A percentile compares a stretch with the other conserved stretches of the same genome.
These are phyloP conservation scores for Epichloe elymi DNA, from an alignment of 2,329 filamentous ascomycete genomes.

Conservation along the genomic window DNA sequence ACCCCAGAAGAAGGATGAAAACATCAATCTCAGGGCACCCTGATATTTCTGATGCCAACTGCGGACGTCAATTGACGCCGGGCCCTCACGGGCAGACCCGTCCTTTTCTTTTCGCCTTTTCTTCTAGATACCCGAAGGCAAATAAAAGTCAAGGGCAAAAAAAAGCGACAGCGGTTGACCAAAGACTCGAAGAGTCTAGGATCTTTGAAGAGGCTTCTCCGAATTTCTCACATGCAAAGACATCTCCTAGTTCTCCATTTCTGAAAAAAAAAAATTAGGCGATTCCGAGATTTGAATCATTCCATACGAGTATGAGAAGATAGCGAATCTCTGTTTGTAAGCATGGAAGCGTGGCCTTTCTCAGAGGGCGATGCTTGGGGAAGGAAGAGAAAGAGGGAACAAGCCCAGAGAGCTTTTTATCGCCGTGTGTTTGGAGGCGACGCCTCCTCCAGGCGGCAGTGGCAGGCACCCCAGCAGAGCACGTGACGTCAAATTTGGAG, in stretches of 20 bases:
- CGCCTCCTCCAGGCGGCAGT: background rate
- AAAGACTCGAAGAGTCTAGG: background rate
- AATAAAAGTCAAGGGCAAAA: background rate
- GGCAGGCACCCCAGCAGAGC: background rate
- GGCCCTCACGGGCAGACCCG: slow-evolving; percentile 13
- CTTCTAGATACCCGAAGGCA: background rate
- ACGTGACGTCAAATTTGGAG: slow-evolving; percentile 8
- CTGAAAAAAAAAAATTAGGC: background rate
- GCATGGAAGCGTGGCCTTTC: slow-evolving; percentile 14
- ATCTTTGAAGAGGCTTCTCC: slow-evolving; percentile 11
- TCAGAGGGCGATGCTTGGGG: slow-evolving; percentile 11
- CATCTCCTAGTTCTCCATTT: background rate
- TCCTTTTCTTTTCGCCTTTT: slow-evolving; percentile 5
- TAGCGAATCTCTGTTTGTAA: slow-evolving; percentile 9
- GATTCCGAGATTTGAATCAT: background rate
- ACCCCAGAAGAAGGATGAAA: background rate
- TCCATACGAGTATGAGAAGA: background rate
- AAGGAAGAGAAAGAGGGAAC: slow-evolving; percentile 1
- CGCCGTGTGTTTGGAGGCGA: background rate
- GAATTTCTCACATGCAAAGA: slow-evolving; percentile 13
- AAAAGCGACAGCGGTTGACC: slow-evolving; percentile 9
- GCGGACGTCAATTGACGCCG: slow-evolving; percentile 12
- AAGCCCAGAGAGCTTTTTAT: background rate
- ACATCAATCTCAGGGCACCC: slow-evolving; percentile 1
- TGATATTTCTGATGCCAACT: slow-evolving; percentile 14